phyloP scores from a whole-genome alignment of 2,329 filamentous ascomycete genomes.

The Chlorencoelia australis region DNA sequence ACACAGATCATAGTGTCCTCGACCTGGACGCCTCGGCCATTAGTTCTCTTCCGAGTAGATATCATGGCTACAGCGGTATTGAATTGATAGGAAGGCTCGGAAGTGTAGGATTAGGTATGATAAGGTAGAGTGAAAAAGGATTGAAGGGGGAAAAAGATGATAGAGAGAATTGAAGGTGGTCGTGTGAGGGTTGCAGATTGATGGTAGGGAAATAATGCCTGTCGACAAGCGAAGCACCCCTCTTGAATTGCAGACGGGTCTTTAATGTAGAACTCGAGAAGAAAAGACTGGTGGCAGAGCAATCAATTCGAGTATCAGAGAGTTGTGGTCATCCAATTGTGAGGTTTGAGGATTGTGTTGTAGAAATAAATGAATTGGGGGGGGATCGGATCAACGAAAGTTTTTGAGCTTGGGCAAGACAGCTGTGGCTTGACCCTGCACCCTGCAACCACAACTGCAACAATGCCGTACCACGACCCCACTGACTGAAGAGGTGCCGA shows the following conservation, averaged over 20 bases:
- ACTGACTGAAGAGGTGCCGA: no score
- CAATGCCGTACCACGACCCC: no score
- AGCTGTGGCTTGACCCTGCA: no score
- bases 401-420: no score
- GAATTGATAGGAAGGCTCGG: neutral
- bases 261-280: neutral
- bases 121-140: constrained; percentile 1
- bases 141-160: neutral
- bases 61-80: constrained; percentile 18
- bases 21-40: constrained; percentile 69
- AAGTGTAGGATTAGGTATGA: neutral
- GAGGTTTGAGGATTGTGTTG: neutral
- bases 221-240: no score
- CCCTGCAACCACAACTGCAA: no score
- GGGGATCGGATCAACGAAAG: no score
- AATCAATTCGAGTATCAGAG: no score
- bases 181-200: no score
- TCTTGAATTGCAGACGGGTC: no score
- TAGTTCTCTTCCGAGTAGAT: constrained; percentile 31
- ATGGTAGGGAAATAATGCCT: no score
- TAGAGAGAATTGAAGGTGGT: neutral
- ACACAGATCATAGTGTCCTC: constrained; percentile 97
- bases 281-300: constrained; percentile 1
- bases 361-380: neutral
- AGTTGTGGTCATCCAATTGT: no score